Conservation (phyloP, 495 filamentous ascomycete genomes). For the Bryoglossum gracile region DNA sequence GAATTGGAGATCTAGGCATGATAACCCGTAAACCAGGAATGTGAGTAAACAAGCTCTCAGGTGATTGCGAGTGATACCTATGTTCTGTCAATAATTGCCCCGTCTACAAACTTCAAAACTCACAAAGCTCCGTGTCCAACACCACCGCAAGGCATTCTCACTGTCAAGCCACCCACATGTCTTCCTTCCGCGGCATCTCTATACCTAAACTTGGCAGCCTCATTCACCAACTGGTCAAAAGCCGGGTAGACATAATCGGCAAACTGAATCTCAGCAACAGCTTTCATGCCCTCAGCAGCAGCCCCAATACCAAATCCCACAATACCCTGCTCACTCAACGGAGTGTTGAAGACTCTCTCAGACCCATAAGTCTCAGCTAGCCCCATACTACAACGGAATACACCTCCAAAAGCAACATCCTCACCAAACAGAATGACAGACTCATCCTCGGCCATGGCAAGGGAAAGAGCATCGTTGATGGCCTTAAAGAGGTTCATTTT, state of each 20-base stretch:
- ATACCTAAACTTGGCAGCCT: constrained; percentile 89
- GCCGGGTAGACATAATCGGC: constrained; percentile 96
- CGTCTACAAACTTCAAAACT: constrained; percentile 21
- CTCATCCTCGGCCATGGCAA: constrained; percentile 75
- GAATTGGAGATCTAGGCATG: constrained; percentile 80
- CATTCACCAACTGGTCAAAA: constrained; percentile 96
- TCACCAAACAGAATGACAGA: constrained; percentile 90
- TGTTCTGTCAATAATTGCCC: constrained; percentile 3
- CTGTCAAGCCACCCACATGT: constrained; percentile 70
- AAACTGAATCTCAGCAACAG: constrained; percentile 95
- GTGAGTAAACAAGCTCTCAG: constrained; percentile 87
- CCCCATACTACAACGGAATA: constrained; percentile 92
- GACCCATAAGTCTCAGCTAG: constrained; percentile 78
- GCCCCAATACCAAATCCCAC: constrained; percentile 88
- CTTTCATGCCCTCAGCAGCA: constrained; percentile 85
- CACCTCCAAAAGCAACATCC: constrained; percentile 93
- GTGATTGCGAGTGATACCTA: constrained; percentile 88
- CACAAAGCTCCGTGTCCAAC: constrained; percentile 94
- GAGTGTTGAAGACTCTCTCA: constrained; percentile 94
- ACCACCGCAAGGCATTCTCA: constrained; percentile 89
- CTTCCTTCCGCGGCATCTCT: constrained; percentile 66
- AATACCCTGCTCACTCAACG: constrained; percentile 89
- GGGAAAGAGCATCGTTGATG: constrained; percentile 80
- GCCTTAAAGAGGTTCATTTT: constrained; percentile 89
- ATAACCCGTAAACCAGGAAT: constrained; percentile 86